phyloP scores from a whole-genome alignment of 2,329 filamentous ascomycete genomes.

The Teratosphaeria gauchensis region DNA sequence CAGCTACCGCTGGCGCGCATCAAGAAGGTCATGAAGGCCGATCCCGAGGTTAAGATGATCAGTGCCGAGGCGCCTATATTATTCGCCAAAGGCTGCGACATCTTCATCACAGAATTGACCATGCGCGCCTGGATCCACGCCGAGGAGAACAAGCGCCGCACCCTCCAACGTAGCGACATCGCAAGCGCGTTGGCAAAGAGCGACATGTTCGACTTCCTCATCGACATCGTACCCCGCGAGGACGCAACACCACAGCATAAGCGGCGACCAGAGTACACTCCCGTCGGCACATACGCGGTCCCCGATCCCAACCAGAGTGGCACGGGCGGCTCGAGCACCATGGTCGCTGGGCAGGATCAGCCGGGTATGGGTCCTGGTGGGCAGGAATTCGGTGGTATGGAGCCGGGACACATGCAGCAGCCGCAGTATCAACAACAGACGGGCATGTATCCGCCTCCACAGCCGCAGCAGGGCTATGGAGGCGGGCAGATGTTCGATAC shows the following conservation, averaged over 20 bases:
- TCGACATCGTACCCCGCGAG: conserved; percentile 95
- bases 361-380: conserved; percentile 21
- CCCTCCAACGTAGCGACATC: conserved; percentile 90
- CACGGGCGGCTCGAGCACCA: conserved; percentile 23
- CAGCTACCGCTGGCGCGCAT: conserved; percentile 94
- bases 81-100: conserved; percentile 97
- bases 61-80: conserved; percentile 95
- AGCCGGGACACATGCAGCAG: conserved; percentile 23
- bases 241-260: conserved; percentile 82
- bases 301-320: conserved; percentile 44
- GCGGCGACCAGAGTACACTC: conserved; percentile 39
- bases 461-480: conserved; percentile 68
- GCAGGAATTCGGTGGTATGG: conserved; percentile 23
- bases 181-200: conserved; percentile 92
- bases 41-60: conserved; percentile 99
- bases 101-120: conserved; percentile 89
- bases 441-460: conserved; percentile 72
- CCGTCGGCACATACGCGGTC: conserved; percentile 34
- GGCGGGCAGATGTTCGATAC: conserved; percentile 70
- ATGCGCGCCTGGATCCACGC: conserved; percentile 99
- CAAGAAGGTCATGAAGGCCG: conserved; percentile 99
- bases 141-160: conserved; percentile 96
- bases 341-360: conserved; percentile 19
- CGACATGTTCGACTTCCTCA: conserved; percentile 99
- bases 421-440: conserved; percentile 61